phyloP scores from a whole-genome alignment of 2,329 filamentous ascomycete genomes.

The Ophioceras dolichostomum region DNA sequence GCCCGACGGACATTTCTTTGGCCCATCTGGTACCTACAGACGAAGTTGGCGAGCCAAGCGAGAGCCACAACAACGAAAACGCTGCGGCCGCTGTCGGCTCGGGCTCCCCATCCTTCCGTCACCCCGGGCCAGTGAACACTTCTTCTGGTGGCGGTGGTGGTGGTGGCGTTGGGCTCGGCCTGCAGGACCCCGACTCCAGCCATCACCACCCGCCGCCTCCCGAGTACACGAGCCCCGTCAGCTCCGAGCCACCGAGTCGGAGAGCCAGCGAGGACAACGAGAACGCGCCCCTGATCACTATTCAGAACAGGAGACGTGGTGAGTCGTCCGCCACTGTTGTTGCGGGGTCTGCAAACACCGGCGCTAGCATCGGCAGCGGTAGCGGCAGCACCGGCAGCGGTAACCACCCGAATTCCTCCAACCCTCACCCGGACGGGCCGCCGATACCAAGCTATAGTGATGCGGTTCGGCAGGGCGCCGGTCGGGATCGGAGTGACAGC shows the following conservation, averaged over 20 bases:
- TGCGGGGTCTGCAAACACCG: slow-evolving; percentile 4
- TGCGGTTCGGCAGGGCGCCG: slow-evolving; percentile 46
- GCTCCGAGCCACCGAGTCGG: slow-evolving; percentile 43
- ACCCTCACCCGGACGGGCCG: slow-evolving; percentile 26
- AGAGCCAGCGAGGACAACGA: slow-evolving; percentile 47
- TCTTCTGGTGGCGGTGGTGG: slow-evolving; percentile 10
- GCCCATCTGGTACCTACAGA: slow-evolving; percentile 68
- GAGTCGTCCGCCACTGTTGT: slow-evolving; percentile 29
- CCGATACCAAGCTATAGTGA: slow-evolving; percentile 78
- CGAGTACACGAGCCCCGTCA: slow-evolving; percentile 55
- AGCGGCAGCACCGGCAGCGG: slow-evolving; percentile 4
- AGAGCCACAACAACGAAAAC: slow-evolving; percentile 29
- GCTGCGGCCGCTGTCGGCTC: slow-evolving; percentile 17
- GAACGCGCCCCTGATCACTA: slow-evolving; percentile 36
- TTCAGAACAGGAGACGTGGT: slow-evolving; percentile 33
- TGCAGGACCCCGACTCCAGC: slow-evolving; percentile 43
- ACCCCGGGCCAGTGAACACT: too few relatives aligned
- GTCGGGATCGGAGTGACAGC: slow-evolving; percentile 31
- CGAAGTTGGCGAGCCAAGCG: slow-evolving; percentile 59
- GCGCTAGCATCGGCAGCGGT: slow-evolving; percentile 10
- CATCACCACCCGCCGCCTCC: slow-evolving; percentile 59
- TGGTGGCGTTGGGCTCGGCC: slow-evolving; percentile 24
- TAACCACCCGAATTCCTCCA: slow-evolving; percentile 3
- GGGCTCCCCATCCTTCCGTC: too few relatives aligned
- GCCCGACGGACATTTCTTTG: slow-evolving; percentile 91